These are phyloP conservation scores for Amaranthus tricolor DNA, from an alignment of 179 eudicot genomes.

Conservation along the genomic window DNA sequence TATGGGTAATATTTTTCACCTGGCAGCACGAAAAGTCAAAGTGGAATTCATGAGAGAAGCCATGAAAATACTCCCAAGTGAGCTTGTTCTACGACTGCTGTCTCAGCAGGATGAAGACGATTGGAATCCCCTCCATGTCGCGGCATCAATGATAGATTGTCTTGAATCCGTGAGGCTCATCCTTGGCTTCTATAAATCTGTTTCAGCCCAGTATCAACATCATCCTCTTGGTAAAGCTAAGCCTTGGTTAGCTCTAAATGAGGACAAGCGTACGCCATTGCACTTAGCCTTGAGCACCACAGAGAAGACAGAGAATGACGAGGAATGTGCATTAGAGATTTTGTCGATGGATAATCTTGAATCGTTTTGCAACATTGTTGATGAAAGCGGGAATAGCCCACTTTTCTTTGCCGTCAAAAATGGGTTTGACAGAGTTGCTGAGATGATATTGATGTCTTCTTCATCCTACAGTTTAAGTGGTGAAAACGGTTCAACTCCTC, in stretches of 20 bases:
- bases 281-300: background rate
- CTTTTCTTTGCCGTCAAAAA: conserved; percentile 5
- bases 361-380: background rate
- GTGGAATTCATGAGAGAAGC: background rate
- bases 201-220: background rate
- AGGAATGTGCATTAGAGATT: conserved; percentile 8
- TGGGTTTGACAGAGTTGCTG: background rate
- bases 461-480: background rate
- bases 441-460: conserved; percentile 4
- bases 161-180: background rate
- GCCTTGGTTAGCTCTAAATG: conserved; percentile 7
- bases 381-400: background rate
- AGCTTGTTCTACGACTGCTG: background rate
- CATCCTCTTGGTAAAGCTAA: background rate
- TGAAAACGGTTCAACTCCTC: background rate
- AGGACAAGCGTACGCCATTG: background rate
- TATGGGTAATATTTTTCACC: conserved; percentile 7
- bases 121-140: background rate
- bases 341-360: background rate
- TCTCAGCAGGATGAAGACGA: background rate
- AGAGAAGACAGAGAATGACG: background rate
- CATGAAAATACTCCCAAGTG: background rate
- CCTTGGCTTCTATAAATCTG: background rate
- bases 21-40: background rate
- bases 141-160: background rate